phyloP scores from a whole-genome alignment of 192 early-diverging fungal genomes.

The Pilaira anomala region DNA sequence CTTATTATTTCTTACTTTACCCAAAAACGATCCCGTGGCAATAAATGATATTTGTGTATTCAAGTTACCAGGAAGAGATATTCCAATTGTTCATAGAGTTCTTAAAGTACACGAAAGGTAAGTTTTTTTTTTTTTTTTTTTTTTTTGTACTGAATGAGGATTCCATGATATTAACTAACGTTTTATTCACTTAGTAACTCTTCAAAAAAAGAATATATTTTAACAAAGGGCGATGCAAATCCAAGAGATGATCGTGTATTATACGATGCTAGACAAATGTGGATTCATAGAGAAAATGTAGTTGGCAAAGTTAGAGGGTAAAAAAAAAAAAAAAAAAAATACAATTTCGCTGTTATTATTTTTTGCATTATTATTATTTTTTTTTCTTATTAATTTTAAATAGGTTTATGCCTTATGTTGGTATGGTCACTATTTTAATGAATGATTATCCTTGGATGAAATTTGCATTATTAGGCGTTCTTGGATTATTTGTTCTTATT shows the following conservation, averaged over 20 bases:
- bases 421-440: slow-evolving; percentile 95
- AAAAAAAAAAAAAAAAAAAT: not conserved
- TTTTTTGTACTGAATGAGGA: not conserved
- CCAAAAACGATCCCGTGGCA: slow-evolving; percentile 61
- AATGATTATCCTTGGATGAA: slow-evolving; percentile 97
- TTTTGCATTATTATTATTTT: too few species aligned
- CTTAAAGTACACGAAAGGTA: slow-evolving; percentile 89
- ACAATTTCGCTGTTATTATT: too few species aligned
- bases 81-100: slow-evolving; percentile 97
- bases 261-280: slow-evolving; percentile 82
- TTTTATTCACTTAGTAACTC: slow-evolving; percentile 33
- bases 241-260: slow-evolving; percentile 84
- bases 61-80: slow-evolving; percentile 81
- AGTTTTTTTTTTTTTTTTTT: not conserved
- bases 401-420: slow-evolving; percentile 85
- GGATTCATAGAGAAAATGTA: slow-evolving; percentile 87
- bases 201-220: slow-evolving; percentile 76
- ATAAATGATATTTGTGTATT: slow-evolving; percentile 95
- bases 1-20: slow-evolving; percentile 81
- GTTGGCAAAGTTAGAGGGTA: slow-evolving; percentile 86
- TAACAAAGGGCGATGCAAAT: slow-evolving; percentile 99
- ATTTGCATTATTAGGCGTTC: slow-evolving; percentile 67
- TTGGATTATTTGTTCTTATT: slow-evolving; percentile 72
- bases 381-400: slow-evolving; percentile 5
- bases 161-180: not conserved